Conservation (phyloP, 192 early-diverging fungal species). For the Chytriomyces hyalinus region DNA sequence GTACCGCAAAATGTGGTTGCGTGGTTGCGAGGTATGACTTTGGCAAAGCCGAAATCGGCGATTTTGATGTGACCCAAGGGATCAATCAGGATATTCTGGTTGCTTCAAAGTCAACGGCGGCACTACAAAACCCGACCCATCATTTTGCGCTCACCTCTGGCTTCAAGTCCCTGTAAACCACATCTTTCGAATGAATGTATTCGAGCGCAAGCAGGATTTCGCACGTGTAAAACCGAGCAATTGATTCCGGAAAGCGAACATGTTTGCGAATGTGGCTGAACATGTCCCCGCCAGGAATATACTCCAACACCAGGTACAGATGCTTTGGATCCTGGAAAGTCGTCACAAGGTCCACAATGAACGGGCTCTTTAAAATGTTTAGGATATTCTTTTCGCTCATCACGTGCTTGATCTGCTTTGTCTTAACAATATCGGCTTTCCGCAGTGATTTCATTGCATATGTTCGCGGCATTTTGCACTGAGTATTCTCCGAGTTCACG, state of each 20-base stretch:
- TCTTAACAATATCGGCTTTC: constrained; percentile 47
- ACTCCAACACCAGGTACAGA: constrained; percentile 50
- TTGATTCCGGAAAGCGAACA: constrained; percentile 64
- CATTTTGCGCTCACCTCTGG: constrained; percentile 54
- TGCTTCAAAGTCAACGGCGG: too few relatives aligned
- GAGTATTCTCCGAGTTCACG: not conserved
- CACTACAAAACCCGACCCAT: not conserved
- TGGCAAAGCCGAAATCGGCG: constrained; percentile 71
- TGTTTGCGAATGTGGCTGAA: constrained; percentile 75
- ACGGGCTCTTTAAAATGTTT: constrained; percentile 38
- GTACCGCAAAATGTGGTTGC: constrained; percentile 77
- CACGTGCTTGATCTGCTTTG: constrained; percentile 51
- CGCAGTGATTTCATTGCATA: constrained; percentile 52
- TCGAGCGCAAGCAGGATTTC: constrained; percentile 71
- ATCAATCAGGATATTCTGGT: constrained; percentile 67
- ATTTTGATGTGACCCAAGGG: constrained; percentile 71
- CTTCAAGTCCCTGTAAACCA: constrained; percentile 75
- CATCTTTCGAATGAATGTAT: constrained; percentile 71
- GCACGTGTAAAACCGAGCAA: constrained; percentile 69
- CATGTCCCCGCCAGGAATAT: constrained; percentile 69
- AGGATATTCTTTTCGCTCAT: constrained; percentile 51
- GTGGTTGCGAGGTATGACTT: constrained; percentile 64
- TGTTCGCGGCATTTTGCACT: not conserved
- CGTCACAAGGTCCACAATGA: constrained; percentile 67
- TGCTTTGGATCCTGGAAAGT: constrained; percentile 49